A percentile compares a stretch with the other conserved stretches of the same genome.
These are phyloP conservation scores for Lachancea nothofagi DNA, from an alignment of 805 yeast genomes.

Conservation along the genomic window DNA sequence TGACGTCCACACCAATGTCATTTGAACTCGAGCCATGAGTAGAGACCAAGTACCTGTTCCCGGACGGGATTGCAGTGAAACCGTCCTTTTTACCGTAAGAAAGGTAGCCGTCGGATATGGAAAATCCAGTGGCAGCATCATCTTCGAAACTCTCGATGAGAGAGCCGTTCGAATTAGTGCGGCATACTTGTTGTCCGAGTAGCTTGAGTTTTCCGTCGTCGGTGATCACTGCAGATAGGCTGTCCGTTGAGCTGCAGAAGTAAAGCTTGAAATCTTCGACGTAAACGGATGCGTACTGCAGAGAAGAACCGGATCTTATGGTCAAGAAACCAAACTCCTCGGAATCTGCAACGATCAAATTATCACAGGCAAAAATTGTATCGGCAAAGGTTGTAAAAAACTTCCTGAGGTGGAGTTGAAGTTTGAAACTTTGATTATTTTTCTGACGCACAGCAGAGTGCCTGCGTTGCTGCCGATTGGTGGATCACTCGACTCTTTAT, in stretches of 20 bases:
- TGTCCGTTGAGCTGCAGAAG: conserved; percentile 13
- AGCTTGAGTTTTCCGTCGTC: conserved; percentile 32
- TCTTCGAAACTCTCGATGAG: conserved; percentile 20
- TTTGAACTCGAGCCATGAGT: conserved; percentile 22
- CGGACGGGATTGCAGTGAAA: conserved; percentile 38
- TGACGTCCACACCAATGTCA: conserved; percentile 18
- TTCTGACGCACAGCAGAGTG: too few relatives aligned
- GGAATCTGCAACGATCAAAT: conserved; percentile 33
- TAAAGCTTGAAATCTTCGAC: conserved; percentile 17
- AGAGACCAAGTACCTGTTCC: conserved; percentile 21
- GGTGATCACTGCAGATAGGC: conserved; percentile 25
- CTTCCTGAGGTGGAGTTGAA: conserved; percentile 17
- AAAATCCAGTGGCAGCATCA: conserved; percentile 34
- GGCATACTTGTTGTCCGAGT: conserved; percentile 28
- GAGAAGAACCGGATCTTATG: conserved; percentile 34
- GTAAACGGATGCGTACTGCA: conserved; percentile 31
- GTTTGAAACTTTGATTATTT: too few relatives aligned
- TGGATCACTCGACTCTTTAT: too few relatives aligned
- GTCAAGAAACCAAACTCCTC: conserved; percentile 33
- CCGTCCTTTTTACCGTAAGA: conserved; percentile 31
- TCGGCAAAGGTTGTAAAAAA: conserved; percentile 24
- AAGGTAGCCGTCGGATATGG: conserved; percentile 37
- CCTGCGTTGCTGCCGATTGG: too few relatives aligned
- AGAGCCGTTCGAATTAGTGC: conserved; percentile 24
- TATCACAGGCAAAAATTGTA: conserved; percentile 26